Conservation (phyloP, 257 asterid genomes). For the Nicotiana undulata region DNA sequence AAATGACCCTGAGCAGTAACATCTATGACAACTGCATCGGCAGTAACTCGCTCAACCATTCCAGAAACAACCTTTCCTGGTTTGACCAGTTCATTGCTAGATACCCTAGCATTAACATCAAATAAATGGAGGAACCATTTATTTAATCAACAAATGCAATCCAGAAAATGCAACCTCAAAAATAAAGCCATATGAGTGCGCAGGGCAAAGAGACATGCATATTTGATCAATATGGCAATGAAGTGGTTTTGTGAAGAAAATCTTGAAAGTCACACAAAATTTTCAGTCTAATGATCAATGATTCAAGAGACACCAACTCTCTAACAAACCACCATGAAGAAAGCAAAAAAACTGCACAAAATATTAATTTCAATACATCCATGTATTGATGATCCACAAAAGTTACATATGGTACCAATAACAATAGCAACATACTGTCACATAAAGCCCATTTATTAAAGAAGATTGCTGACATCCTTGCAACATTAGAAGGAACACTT, state of each 20-base stretch:
- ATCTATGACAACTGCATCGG: conserved; percentile 46
- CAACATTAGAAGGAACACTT: background rate
- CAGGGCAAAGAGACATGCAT: background rate
- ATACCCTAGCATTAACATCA: conserved; percentile 29
- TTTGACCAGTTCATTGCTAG: conserved; percentile 39
- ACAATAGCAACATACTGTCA: background rate
- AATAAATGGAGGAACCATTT: background rate
- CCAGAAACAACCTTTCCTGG: conserved; percentile 85
- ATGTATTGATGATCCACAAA: background rate
- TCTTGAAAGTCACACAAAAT: background rate
- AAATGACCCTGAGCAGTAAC: conserved; percentile 41
- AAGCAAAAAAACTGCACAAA: background rate
- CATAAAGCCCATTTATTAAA: background rate
- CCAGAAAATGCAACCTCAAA: background rate
- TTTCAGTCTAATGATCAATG: background rate
- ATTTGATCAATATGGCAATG: background rate
- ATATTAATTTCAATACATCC: background rate
- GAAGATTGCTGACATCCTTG: background rate
- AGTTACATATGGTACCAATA: background rate
- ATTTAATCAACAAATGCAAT: background rate
- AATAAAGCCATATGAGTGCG: background rate
- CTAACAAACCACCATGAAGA: background rate
- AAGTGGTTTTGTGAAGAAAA: background rate
- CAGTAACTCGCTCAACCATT: conserved; percentile 59
- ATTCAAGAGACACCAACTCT: background rate